phyloP scores from a whole-genome alignment of 768 basidiomycete species.

The Termitomyces sp. region DNA sequence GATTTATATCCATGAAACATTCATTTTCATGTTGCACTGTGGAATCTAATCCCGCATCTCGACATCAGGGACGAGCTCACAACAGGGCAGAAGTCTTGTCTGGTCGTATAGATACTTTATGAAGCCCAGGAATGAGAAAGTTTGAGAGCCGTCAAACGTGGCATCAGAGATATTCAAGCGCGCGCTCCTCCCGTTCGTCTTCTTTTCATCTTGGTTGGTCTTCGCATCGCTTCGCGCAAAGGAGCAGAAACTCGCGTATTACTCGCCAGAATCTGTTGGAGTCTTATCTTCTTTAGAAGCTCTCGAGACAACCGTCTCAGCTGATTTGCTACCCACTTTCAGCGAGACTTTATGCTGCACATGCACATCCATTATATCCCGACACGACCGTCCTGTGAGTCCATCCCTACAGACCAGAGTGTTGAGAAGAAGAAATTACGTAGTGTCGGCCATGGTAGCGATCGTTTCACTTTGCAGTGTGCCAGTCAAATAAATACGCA shows the following conservation, averaged over 20 bases:
- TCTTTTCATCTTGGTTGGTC: background rate
- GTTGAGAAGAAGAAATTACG: background rate
- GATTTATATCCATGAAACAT: background rate
- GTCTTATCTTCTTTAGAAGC: conserved; percentile 16
- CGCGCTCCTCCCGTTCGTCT: background rate
- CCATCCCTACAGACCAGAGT: background rate
- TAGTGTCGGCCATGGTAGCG: conserved; percentile 19
- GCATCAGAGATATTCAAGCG: background rate
- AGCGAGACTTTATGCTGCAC: conserved; percentile 15
- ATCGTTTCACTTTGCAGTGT: background rate
- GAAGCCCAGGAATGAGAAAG: too few relatives aligned
- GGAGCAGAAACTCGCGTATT: conserved; percentile 2
- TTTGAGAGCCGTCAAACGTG: background rate
- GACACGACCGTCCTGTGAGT: conserved; percentile 22
- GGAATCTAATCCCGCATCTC: background rate
- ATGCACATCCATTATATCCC: conserved; percentile 18
- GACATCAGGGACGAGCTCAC: background rate
- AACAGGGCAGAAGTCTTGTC: background rate
- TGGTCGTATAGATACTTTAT: background rate
- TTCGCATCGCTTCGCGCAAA: background rate
- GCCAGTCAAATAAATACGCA: conserved; percentile 14
- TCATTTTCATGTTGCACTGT: background rate
- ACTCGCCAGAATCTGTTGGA: conserved; percentile 15
- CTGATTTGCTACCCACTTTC: conserved; percentile 15
- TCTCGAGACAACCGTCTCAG: conserved; percentile 19